These are phyloP conservation scores for Saccharum hybrid DNA, from an alignment of 202 grass and related monocot genomes.

Conservation along the genomic window DNA sequence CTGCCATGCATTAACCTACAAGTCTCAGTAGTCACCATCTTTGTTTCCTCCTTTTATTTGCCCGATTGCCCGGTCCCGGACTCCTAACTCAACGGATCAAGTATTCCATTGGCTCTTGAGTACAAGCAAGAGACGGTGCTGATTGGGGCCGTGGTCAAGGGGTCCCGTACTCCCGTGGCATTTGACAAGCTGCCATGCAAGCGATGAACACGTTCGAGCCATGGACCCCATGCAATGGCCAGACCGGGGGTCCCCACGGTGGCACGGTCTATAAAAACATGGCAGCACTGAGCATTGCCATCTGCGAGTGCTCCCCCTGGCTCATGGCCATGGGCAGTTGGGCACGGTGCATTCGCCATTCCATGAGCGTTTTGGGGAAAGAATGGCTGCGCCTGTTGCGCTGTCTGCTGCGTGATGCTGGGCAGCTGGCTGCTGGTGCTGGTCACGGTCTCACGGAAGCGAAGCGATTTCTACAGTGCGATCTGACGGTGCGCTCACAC, in stretches of 20 bases:
- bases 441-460: background rate
- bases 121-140: background rate
- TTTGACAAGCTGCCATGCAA: background rate
- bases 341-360: background rate
- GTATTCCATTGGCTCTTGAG: background rate
- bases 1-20: too few relatives aligned
- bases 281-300: background rate
- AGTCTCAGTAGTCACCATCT: background rate
- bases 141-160: background rate
- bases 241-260: too few relatives aligned
- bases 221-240: background rate
- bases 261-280: too few relatives aligned
- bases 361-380: too few relatives aligned
- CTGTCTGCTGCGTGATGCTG: too few relatives aligned
- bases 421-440: background rate
- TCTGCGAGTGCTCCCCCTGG: too few relatives aligned
- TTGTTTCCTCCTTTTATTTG: background rate
- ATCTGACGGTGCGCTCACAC: slow-evolving; percentile 29
- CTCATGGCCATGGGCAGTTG: too few relatives aligned
- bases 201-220: background rate
- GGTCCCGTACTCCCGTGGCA: background rate
- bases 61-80: background rate
- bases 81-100: background rate
- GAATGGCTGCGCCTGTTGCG: too few relatives aligned
- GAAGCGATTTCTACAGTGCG: background rate